Evolutionary conservation across 108 stramenopile genomes (phyloP), one percentile per base, ranked within the genome.

Genomic region (Parietichytrium sp.): DNA sequence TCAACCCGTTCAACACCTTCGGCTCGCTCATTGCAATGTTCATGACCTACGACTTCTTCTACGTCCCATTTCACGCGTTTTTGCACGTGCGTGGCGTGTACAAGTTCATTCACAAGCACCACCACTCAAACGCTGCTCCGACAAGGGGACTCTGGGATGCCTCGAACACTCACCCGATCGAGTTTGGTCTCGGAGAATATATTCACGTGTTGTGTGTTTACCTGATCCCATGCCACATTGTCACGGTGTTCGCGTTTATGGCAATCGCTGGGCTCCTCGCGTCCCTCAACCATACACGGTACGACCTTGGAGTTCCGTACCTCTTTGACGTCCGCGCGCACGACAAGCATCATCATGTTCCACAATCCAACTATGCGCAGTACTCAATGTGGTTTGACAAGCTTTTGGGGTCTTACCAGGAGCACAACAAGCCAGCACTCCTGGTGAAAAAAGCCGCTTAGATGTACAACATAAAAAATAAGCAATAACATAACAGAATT

Each of bases 151-250:
- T 93, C 80, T 88, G 90, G n/a, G 97, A 98, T 85, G 97, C 96
- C 13, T 93, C 97, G 52, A 98, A 98, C 89, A 96, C 97, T 38
- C 97, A 98, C 88, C 97, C 97, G 12, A 82, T 98, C n/a, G 97
- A 98, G 86, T 98, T 94, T 83, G 83, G 95, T 48, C 78, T 95
- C 50, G 97, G 97, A 25, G 97, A 98, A 89, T 98, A 96, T 89
- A 95, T 95, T 81, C 97, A 98, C 87, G 82, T 97, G 30, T 81
- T 92, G 36, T 89, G 38, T 90, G 87, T 85, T 79, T 93, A 49
- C 83, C 81, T 87, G 45, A 87, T 91, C 36, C 87, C 61, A 18
- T 82, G 52, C 79, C 96, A 93, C 84, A 86, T 91, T 6, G 47
- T 83, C 29, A 79, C 83, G 48, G 81, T 54, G 3, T 72, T 88